Evolutionary conservation across 768 basidiomycete genomes (phyloP), one percentile per base, ranked within the genome.

Genomic region (Leucocoprinus leucothites): DNA sequence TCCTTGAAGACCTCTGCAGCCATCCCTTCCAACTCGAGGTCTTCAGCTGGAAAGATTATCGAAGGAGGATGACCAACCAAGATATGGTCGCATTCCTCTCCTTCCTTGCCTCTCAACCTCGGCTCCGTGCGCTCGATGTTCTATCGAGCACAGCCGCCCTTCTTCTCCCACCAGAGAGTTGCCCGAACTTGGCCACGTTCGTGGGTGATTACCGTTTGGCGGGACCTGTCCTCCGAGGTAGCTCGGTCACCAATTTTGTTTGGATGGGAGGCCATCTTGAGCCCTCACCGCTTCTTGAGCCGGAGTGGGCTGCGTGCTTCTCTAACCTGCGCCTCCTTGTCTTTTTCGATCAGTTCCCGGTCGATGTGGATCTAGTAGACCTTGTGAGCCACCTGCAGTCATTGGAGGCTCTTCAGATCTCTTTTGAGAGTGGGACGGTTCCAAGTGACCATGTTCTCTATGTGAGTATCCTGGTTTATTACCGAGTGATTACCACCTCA

Each of bases 381-480:
- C 19, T 53, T 19, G 34, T 26, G 28, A 21, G 9, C 14, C 38
- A 35, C 40, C 16, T 53, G 11, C 14, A 46, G 18, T 53, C 44
- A 3, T 24, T 53, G 1, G 52, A 53, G 25, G 52, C 44, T 3
- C 52, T 53, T 38, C 52, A 53, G 24, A 53, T 53, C 34, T 53
- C 44, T 3, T 25, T 52, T 28, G 16, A 8, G 16, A n/a, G 24
- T 8, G 2, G 21, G 14, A 18, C 9, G 31, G 25, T 8, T 8
- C 44, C 34, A 21, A n/a, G 5, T 36, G 22, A 16, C 13, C 13
- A 11, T 1, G 13, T 16, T 1, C 35, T 53, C 9, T 25, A 36
- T 14, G 52, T 46, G 24, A 38, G 43, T 25, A 2, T 9, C n/a
- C n/a, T 11, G 6, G 13, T 3, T 13, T 18, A 21, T n/a, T n/a